These are phyloP conservation scores for Ustulina deusta DNA, from an alignment of 2,329 filamentous ascomycete species.

Conservation along the genomic window DNA sequence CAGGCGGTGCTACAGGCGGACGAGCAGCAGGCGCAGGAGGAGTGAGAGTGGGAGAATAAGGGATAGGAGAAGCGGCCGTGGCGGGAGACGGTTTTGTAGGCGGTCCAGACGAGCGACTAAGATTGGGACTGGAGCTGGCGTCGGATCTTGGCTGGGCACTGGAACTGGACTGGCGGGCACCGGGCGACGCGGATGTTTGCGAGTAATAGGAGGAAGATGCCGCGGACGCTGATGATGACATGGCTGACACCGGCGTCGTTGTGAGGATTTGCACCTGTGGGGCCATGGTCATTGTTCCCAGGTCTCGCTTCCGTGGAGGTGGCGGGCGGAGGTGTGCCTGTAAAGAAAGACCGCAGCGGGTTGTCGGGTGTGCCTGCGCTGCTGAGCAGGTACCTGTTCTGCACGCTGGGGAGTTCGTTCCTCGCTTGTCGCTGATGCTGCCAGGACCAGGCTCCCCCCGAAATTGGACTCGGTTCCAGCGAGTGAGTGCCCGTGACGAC, in stretches of 20 bases:
- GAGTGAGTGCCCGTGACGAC: conserved; percentile 15
- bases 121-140: conserved; percentile 25
- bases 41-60: conserved; percentile 9
- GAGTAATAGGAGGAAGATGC: conserved; percentile 12
- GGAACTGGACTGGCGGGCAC: conserved; percentile 14
- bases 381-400: too few species aligned
- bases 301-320: not conserved
- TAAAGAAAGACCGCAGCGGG: not conserved
- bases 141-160: conserved; percentile 25
- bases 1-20: conserved; percentile 1
- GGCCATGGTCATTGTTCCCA: conserved; percentile 25
- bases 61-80: conserved; percentile 2
- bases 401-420: not conserved
- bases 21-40: conserved; percentile 8
- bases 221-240: conserved; percentile 36
- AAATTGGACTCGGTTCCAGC: conserved; percentile 1
- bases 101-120: conserved; percentile 20
- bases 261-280: conserved; percentile 28
- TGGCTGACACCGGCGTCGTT: conserved; percentile 28
- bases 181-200: conserved; percentile 14
- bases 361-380: not conserved
- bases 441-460: conserved; percentile 10
- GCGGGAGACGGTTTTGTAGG: conserved; percentile 31
- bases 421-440: conserved; percentile 9
- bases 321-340: not conserved